Evolutionary conservation across 106 monocot species (phyloP).

Genomic region (Gastrodia elata): DNA sequence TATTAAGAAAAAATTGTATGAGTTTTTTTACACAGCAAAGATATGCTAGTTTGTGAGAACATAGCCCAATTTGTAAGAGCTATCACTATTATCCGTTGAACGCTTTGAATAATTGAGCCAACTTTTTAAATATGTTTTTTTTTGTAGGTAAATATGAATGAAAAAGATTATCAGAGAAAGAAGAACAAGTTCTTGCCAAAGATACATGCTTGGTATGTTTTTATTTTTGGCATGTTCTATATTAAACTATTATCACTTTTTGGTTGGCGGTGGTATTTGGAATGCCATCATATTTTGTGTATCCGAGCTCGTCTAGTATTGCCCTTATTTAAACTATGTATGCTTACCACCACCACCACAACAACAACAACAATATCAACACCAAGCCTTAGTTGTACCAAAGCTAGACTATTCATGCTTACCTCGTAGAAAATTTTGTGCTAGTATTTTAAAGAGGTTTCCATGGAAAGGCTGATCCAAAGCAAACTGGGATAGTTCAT

Average conservation of each 20-base stretch:
- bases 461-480: background rate
- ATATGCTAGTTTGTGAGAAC: background rate
- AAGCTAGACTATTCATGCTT: background rate
- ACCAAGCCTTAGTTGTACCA: no score
- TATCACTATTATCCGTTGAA: background rate
- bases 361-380: no score
- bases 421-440: background rate
- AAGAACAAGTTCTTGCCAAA: conserved; percentile 98
- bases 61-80: background rate
- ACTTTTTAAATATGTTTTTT: conserved; percentile 8
- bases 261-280: background rate
- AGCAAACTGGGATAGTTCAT: background rate
- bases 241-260: background rate
- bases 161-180: conserved; percentile 95
- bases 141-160: conserved; percentile 95
- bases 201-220: conserved; percentile 88
- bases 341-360: no score
- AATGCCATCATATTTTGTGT: background rate
- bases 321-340: no score
- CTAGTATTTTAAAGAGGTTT: background rate
- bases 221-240: background rate
- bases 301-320: background rate
- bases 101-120: background rate
- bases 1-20: no score
- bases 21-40: background rate